Evolutionary conservation across 1,284 basidiomycete species (phyloP).

Genomic region (Cryptococcus floricola): DNA sequence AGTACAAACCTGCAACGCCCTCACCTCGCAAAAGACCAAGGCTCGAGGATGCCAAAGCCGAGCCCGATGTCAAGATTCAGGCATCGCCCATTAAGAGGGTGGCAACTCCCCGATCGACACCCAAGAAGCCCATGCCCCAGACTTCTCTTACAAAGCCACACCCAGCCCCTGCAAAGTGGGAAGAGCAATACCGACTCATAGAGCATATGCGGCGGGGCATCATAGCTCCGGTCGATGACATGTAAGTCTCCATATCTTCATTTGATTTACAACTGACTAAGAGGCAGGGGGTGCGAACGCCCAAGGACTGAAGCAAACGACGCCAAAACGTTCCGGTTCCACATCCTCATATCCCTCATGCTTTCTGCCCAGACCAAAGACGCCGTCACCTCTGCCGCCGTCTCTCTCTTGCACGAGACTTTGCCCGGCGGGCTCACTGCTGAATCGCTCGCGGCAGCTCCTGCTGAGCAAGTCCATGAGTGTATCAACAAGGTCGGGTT

Average conservation of each 20-base stretch:
- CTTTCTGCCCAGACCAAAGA: slow-evolving; percentile 92
- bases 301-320: slow-evolving; percentile 53
- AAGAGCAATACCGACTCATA: slow-evolving; percentile 69
- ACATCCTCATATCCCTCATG: slow-evolving; percentile 89
- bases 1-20: slow-evolving; percentile 16
- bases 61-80: neutral
- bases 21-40: slow-evolving; percentile 11
- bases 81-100: neutral
- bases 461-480: slow-evolving; percentile 60
- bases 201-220: slow-evolving; percentile 69
- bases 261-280: neutral
- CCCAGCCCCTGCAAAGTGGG: slow-evolving; percentile 68
- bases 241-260: slow-evolving; percentile 59
- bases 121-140: slow-evolving; percentile 50
- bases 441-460: slow-evolving; percentile 64
- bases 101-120: slow-evolving; percentile 18
- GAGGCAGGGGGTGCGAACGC: slow-evolving; percentile 35
- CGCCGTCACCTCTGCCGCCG: slow-evolving; percentile 79
- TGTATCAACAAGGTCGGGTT: slow-evolving; percentile 89
- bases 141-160: slow-evolving; percentile 64
- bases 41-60: neutral
- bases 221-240: slow-evolving; percentile 82
- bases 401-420: slow-evolving; percentile 66
- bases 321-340: slow-evolving; percentile 72
- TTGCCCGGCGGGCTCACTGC: slow-evolving; percentile 75